These are phyloP conservation scores for Daldinia vernicosa DNA, from an alignment of 495 filamentous ascomycete genomes.

Conservation along the genomic window DNA sequence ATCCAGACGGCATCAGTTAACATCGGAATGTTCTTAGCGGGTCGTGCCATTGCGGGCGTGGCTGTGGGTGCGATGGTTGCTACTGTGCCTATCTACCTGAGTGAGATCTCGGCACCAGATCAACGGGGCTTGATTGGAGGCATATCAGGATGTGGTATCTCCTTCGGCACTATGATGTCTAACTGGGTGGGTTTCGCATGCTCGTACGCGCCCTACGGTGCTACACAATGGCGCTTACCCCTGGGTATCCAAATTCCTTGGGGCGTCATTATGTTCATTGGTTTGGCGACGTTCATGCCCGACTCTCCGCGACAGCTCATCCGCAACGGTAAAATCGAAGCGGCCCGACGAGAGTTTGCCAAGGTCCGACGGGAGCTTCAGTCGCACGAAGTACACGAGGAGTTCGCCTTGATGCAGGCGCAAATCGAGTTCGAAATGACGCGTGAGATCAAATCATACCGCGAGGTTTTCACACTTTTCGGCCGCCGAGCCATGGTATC, in stretches of 20 bases:
- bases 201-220: slow-evolving; percentile 62
- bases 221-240: slow-evolving; percentile 65
- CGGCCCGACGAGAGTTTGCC: slow-evolving; percentile 59
- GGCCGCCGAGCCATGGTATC: slow-evolving; percentile 62
- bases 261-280: slow-evolving; percentile 66
- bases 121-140: slow-evolving; percentile 66
- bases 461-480: slow-evolving; percentile 63
- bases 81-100: slow-evolving; percentile 67
- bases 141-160: slow-evolving; percentile 66
- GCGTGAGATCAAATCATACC: slow-evolving; percentile 61
- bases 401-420: slow-evolving; percentile 63
- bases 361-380: slow-evolving; percentile 60
- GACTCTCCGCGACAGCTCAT: slow-evolving; percentile 66
- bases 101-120: slow-evolving; percentile 64
- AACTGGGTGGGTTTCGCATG: slow-evolving; percentile 69
- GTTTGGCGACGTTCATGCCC: slow-evolving; percentile 67
- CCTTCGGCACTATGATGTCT: slow-evolving; percentile 66
- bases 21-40: slow-evolving; percentile 68
- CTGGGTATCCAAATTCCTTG: slow-evolving; percentile 67
- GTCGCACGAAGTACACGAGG: slow-evolving; percentile 59
- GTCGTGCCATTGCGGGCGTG: slow-evolving; percentile 63
- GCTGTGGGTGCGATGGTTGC: slow-evolving; percentile 66
- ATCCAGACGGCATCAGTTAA: slow-evolving; percentile 67
- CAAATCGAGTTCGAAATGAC: slow-evolving; percentile 71
- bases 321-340: slow-evolving; percentile 60